Evolutionary conservation across 768 basidiomycete species (phyloP).

Genomic region (Cystobasidium onofrii): DNA sequence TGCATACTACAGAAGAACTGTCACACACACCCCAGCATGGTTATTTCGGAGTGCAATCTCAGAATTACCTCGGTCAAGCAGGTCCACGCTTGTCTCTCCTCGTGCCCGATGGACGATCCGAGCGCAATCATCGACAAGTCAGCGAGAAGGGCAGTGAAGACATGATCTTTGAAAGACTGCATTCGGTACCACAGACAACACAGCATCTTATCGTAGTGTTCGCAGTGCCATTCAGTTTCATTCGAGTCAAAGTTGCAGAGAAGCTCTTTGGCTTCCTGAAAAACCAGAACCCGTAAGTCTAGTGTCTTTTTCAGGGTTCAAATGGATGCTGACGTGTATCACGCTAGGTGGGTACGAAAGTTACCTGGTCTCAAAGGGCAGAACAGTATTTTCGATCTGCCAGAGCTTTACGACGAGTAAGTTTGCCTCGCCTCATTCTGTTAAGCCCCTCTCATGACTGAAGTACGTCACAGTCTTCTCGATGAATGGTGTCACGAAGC

Average conservation of each 20-base stretch:
- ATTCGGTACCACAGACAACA: slow-evolving; percentile 26
- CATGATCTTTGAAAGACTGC: slow-evolving; percentile 29
- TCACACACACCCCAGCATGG: slow-evolving; percentile 11
- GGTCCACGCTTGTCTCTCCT: slow-evolving; percentile 28
- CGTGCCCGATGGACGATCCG: slow-evolving; percentile 23
- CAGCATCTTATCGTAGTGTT: slow-evolving; percentile 34
- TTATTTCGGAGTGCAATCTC: slow-evolving; percentile 22
- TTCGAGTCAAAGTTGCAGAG: slow-evolving; percentile 32
- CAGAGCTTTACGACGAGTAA: slow-evolving; percentile 34
- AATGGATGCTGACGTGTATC: not conserved
- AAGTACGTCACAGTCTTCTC: not conserved
- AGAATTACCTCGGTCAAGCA: slow-evolving; percentile 28
- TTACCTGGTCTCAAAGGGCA: slow-evolving; percentile 29
- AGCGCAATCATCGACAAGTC: slow-evolving; percentile 24
- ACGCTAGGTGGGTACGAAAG: slow-evolving; percentile 26
- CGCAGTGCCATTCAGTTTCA: slow-evolving; percentile 36
- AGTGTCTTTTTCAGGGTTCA: not conserved
- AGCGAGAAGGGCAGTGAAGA: slow-evolving; percentile 5
- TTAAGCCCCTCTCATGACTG: not conserved
- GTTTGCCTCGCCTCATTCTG: not conserved
- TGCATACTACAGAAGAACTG: slow-evolving; percentile 30
- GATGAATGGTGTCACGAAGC: slow-evolving; percentile 31
- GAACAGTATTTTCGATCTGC: slow-evolving; percentile 34
- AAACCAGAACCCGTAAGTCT: not conserved
- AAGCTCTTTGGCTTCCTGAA: slow-evolving; percentile 25